Percentiles rank a stretch among this genome's conserved stretches.
These are phyloP conservation scores for Delonix regia DNA, from an alignment of 306 rosid species.

Conservation along the genomic window DNA sequence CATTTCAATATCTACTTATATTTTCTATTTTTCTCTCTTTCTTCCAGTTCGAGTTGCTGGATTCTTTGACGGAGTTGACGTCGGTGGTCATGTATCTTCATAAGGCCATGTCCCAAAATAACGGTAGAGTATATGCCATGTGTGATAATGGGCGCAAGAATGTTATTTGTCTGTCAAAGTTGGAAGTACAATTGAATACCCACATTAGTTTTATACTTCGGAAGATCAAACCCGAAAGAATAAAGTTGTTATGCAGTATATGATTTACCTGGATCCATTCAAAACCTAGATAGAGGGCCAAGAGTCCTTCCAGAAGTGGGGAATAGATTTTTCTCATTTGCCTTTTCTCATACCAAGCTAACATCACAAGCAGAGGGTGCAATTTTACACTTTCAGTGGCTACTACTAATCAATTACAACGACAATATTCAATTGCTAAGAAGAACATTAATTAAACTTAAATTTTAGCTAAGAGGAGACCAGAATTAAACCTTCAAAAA, in stretches of 20 bases:
- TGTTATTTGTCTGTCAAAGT: slow-evolving; percentile 72
- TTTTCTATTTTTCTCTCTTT: slow-evolving; percentile 30
- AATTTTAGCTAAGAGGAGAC: background rate
- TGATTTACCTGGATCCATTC: slow-evolving; percentile 89
- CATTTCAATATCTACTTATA: slow-evolving; percentile 42
- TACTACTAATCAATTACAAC: background rate
- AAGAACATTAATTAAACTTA: background rate
- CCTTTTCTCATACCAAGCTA: slow-evolving; percentile 94
- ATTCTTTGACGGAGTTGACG: slow-evolving; percentile 78
- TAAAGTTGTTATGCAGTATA: background rate
- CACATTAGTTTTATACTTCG: slow-evolving; percentile 29
- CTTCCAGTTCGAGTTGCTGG: slow-evolving; percentile 67
- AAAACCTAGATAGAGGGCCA: slow-evolving; percentile 94
- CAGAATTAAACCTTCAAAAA: slow-evolving; percentile 73
- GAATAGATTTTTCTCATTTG: slow-evolving; percentile 94
- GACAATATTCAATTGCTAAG: background rate
- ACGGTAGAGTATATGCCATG: slow-evolving; percentile 94
- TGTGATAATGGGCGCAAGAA: slow-evolving; percentile 92
- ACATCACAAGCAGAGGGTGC: slow-evolving; percentile 29
- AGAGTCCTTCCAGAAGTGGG: slow-evolving; percentile 90
- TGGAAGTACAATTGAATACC: slow-evolving; percentile 29
- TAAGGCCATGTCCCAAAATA: slow-evolving; percentile 92
- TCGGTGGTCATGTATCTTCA: slow-evolving; percentile 92
- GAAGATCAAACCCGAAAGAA: background rate
- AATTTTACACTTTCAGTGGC: background rate